phyloP scores from a whole-genome alignment of 495 filamentous ascomycete species.

The Cetradonia linearis region DNA sequence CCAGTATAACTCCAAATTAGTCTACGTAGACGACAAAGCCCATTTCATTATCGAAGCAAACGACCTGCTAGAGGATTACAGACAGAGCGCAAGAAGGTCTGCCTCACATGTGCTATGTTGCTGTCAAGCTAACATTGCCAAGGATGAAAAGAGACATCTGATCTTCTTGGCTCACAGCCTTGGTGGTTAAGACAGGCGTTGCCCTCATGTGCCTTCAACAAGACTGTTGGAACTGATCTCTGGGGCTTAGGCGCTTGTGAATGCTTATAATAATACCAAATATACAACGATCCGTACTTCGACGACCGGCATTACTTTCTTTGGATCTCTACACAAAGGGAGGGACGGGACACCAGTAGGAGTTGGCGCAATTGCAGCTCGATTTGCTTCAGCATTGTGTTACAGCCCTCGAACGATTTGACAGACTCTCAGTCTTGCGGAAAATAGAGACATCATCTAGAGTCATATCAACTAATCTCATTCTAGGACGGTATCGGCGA shows the following conservation, averaged over 20 bases:
- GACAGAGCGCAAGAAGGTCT: slow-evolving; percentile 6
- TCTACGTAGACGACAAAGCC: slow-evolving; percentile 16
- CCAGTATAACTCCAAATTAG: slow-evolving; percentile 32
- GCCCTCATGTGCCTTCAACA: background rate
- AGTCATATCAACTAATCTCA: slow-evolving; percentile 14
- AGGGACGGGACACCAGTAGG: slow-evolving; percentile 8
- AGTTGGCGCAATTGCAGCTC: slow-evolving; percentile 8
- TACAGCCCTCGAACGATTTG: slow-evolving; percentile 14
- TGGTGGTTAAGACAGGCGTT: slow-evolving; percentile 10
- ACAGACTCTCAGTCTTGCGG: slow-evolving; percentile 12
- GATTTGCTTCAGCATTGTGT: slow-evolving; percentile 4
- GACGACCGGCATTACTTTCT: slow-evolving; percentile 17
- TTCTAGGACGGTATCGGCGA: slow-evolving; percentile 18
- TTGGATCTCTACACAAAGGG: slow-evolving; percentile 18
- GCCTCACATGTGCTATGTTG: background rate
- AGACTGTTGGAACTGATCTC: background rate
- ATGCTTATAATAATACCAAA: slow-evolving; percentile 4
- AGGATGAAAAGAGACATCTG: background rate
- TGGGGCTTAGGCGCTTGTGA: background rate
- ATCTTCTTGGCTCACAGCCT: slow-evolving; percentile 14
- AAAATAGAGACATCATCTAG: slow-evolving; percentile 18
- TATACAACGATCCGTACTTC: background rate
- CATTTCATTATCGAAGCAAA: slow-evolving; percentile 10
- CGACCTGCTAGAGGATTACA: slow-evolving; percentile 5
- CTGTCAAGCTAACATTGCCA: background rate